Evolutionary conservation across 345 rosid species (phyloP), one percentile per base, ranked within the genome.

Genomic region (Eucalyptus curtisii): DNA sequence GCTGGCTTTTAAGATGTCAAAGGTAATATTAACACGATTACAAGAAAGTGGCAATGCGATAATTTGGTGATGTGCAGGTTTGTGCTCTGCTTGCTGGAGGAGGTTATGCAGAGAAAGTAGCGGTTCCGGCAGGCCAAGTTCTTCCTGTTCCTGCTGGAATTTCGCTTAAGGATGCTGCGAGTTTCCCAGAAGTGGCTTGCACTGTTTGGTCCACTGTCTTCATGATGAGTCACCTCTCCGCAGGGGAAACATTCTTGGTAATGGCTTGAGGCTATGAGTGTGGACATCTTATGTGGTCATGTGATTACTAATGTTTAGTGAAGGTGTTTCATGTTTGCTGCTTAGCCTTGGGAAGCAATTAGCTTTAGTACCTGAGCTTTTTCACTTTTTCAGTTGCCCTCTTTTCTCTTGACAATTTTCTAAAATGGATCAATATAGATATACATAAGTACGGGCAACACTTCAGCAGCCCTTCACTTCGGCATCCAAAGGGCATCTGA

Each of bases 71-170:
- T 88, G 86, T 87, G 68, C 86, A 96, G 97, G 97, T 96, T 47
- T 97, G 98, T 95, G 97, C 98, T 90, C 98, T 97, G 90, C 97
- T 97, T 5, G 90, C 94, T 61, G 99, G 99, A 90, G 97, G 99
- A 88, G 98, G 97, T 3, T 95, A 96, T 87, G 97, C 98, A 0
- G 99, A 97, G 94, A 95, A 95, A 91, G 98, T 97, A 80, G 91
- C 94, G 2, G 97, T 96, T 89, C 95, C 97, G 10, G 95, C 92
- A 7, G 97, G 94, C 13, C 98, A 97, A 89, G 91, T 95, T 48
- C 94, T 97, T 86, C 96, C 96, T 10, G 57, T 96, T 13, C 99
- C 97, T 0, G 79, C 88, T 1, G 95, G 98, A 49, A 88, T 97
- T 88, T 92, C 98, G 4, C 89, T 96, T 15, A 90, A 91, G 85